These are phyloP conservation scores for Vaccinium myrtillus DNA, from an alignment of 148 eudicot species.

Conservation along the genomic window DNA sequence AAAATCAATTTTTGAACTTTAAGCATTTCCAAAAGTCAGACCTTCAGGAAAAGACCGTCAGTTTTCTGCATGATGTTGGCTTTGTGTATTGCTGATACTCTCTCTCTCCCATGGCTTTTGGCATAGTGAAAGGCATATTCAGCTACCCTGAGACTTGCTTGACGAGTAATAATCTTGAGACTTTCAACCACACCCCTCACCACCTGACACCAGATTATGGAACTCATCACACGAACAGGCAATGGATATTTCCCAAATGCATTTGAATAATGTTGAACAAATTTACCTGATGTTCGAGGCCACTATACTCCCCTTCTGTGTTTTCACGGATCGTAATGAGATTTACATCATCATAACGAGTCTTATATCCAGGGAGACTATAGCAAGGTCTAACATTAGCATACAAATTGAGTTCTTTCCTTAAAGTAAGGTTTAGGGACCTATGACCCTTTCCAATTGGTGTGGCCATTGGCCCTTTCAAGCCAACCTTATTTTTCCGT, in stretches of 20 bases:
- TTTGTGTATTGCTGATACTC: conserved; percentile 96
- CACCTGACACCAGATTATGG: conserved; percentile 45
- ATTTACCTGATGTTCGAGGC: conserved; percentile 95
- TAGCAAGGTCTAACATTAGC: conserved; percentile 99
- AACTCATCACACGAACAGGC: conserved; percentile 9
- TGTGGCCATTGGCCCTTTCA: conserved; percentile 99
- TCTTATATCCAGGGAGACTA: conserved; percentile 97
- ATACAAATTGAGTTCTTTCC: conserved; percentile 89
- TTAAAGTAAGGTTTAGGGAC: conserved; percentile 87
- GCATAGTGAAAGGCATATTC: conserved; percentile 98
- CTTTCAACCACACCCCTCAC: conserved; percentile 99
- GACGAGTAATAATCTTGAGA: conserved; percentile 92
- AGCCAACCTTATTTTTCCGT: conserved; percentile 72
- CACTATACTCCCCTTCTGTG: conserved; percentile 99
- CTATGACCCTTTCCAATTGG: conserved; percentile 99
- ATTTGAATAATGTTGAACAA: background rate
- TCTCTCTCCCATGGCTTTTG: conserved; percentile 76
- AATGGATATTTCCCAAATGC: background rate
- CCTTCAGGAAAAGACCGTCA: conserved; percentile 96
- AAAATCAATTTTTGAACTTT: background rate
- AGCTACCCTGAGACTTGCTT: conserved; percentile 95
- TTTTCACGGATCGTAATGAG: conserved; percentile 96
- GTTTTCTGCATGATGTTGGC: conserved; percentile 99
- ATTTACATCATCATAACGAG: conserved; percentile 85
- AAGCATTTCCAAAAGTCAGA: conserved; percentile 16